Evolutionary conservation across 2,329 filamentous ascomycete genomes (phyloP), one percentile per base, ranked within the genome.

Genomic region (Anthostomella pinea): DNA sequence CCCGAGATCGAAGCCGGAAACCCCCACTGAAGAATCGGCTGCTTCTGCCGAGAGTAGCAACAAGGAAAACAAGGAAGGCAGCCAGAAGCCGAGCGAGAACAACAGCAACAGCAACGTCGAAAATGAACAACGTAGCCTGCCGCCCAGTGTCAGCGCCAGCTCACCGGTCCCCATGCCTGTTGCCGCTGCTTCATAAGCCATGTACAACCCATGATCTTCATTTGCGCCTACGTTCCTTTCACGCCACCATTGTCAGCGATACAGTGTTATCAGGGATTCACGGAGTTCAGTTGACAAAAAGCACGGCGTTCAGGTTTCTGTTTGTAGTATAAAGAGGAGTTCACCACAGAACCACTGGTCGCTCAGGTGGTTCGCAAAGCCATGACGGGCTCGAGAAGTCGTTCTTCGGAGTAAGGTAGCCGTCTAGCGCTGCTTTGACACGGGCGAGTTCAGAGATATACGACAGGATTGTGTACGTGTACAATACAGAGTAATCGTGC

Each of bases 1-100:
- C 20, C 67, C 73, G n/a, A 79, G 76, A 60, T 64, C 71, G 17
- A 59, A 62, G 16, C 65, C 66, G 5, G 68, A 75, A 32, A 68
- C 70, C 3, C 56, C 61, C 16, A 59, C 67, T 1, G 71, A 73
- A 30, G 70, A 69, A 9, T 59, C 65, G 8, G 62, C 63, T 2
- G 63, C 64, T 3, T 74, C 73, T 4, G 67, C 65, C 28, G 69
- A 71, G 14, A 60, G 70, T 53, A 80, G 75, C 64, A 75, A 71
- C 54, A 81, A 86, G 59, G 76, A 83, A 58, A 79, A 80, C 56
- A 77, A 84, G 48, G 83, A 84, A 32, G 68, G 61, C 22, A 63
- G 61, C 38, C 69, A 70, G 39, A 58, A 62, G 41, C 73, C 73
- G 58, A 75, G 72, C 54, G 68, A 64, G 28, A 59, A 59, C 43